Evolutionary conservation across 495 filamentous ascomycete species (phyloP), one percentile per base, ranked within the genome.

Genomic region (Amorphotheca resinae): DNA sequence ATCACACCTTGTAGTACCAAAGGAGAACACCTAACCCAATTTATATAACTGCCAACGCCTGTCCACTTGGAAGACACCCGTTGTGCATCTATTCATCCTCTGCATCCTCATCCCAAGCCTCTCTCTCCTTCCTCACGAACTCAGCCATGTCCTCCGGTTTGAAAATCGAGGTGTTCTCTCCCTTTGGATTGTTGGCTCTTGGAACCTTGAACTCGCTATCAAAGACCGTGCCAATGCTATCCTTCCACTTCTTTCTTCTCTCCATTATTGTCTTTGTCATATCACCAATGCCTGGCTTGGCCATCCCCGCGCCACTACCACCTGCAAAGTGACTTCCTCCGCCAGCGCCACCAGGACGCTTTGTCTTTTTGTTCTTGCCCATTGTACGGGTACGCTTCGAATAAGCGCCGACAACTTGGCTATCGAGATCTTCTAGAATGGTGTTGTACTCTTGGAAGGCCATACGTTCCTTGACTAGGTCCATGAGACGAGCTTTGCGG

Each of bases 401-500:
- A 54, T 95, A 99, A 20, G 88, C 87, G 53, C 85, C 78, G 56
- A 95, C 84, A 38, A 99, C 89, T 61, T 99, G 91, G 40, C 77
- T 75, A 63, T 99, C 91, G 18, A 99, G 78, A 59, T 96, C 91
- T 54, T 99, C 91, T 45, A 89, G 79, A 55, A 99, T 99, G 49
- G 87, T 95, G 52, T 76, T 79, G 63, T 93, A 99, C 58, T 99
- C 91, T 51, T 96, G 91, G 58, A 84, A 74, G 1, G 91, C 93
- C 77, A 96, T 85, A 49, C 84, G 76, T 58, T 93, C 89, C 50
- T 85, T 80, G 2, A 88, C 80, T 15, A 94, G 70, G 14, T 94
- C 85, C 1, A 82, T 73, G 8, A 99, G 72, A 12, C 89, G 70
- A 4, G 82, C 73, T 58, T 95, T 96, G 48, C 85, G 77, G 0